A percentile compares a stretch with the other conserved stretches of the same genome.
Evolutionary conservation across 345 rosid genomes (phyloP).

Genomic region (Pugionium cornutum): DNA sequence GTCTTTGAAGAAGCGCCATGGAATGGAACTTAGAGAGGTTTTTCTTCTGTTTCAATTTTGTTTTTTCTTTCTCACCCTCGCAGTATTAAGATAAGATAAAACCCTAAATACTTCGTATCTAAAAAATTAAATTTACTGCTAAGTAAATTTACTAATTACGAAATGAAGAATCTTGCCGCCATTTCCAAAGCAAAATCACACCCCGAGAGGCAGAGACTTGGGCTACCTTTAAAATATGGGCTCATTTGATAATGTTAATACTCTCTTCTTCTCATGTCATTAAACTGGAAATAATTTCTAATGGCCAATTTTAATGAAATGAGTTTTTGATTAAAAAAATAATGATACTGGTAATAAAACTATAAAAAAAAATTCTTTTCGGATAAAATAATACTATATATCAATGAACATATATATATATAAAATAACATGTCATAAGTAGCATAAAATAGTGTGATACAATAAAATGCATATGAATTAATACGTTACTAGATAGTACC

Average conservation of each 20-base stretch:
- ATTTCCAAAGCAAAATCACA: slow-evolving; percentile 9
- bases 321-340: too few relatives aligned
- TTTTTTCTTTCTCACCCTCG: background rate
- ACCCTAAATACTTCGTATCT: slow-evolving; percentile 12
- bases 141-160: background rate
- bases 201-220: background rate
- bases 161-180: slow-evolving; percentile 15
- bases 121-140: background rate
- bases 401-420: too few relatives aligned
- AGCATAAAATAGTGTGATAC: too few relatives aligned
- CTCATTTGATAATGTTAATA: background rate
- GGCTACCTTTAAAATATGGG: slow-evolving; percentile 8
- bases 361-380: too few relatives aligned
- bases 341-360: too few relatives aligned
- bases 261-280: too few relatives aligned
- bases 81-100: slow-evolving; percentile 7
- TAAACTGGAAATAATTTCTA: too few relatives aligned
- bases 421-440: too few relatives aligned
- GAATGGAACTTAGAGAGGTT: background rate
- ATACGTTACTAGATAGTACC: too few relatives aligned
- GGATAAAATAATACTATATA: too few relatives aligned
- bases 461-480: too few relatives aligned
- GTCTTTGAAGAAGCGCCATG: slow-evolving; percentile 41
- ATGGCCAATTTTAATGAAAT: too few relatives aligned
- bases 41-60: slow-evolving; percentile 3